phyloP scores from a whole-genome alignment of 345 rosid species.

The Fremontodendron californicum region DNA sequence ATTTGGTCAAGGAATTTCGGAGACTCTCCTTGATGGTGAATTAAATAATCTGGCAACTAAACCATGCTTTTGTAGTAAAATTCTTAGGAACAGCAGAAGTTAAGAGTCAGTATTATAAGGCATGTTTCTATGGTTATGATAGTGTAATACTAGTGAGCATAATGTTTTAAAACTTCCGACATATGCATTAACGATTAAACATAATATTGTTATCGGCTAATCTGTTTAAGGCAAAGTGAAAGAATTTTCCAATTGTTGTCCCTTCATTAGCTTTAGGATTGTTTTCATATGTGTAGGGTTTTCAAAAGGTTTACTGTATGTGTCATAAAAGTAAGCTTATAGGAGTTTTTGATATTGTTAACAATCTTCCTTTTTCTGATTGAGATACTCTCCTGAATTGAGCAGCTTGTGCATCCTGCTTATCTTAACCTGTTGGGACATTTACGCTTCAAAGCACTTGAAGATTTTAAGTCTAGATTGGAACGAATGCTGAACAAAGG shows the following conservation, averaged over 20 bases:
- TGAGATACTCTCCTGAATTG: slow-evolving; percentile 10
- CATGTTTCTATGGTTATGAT: background rate
- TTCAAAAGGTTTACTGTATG: background rate
- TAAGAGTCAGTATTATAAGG: background rate
- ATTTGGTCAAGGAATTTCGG: background rate
- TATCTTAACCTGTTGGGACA: slow-evolving; percentile 55
- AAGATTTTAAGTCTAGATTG: slow-evolving; percentile 43
- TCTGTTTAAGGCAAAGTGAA: background rate
- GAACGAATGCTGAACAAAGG: slow-evolving; percentile 49
- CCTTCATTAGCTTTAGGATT: background rate
- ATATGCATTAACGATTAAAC: background rate
- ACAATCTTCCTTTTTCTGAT: background rate
- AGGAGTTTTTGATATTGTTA: background rate
- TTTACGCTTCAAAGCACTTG: slow-evolving; percentile 49
- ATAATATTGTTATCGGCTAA: background rate
- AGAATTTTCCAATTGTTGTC: background rate
- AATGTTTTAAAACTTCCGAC: background rate
- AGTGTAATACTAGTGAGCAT: background rate
- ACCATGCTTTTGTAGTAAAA: background rate
- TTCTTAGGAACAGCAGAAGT: background rate
- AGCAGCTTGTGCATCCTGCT: slow-evolving; percentile 53
- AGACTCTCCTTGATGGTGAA: too few relatives aligned
- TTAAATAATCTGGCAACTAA: background rate
- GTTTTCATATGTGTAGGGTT: background rate
- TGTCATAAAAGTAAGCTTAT: slow-evolving; percentile 1